Evolutionary conservation across 257 asterid genomes (phyloP), one percentile per base, ranked within the genome.

Genomic region (Vinca minor): DNA sequence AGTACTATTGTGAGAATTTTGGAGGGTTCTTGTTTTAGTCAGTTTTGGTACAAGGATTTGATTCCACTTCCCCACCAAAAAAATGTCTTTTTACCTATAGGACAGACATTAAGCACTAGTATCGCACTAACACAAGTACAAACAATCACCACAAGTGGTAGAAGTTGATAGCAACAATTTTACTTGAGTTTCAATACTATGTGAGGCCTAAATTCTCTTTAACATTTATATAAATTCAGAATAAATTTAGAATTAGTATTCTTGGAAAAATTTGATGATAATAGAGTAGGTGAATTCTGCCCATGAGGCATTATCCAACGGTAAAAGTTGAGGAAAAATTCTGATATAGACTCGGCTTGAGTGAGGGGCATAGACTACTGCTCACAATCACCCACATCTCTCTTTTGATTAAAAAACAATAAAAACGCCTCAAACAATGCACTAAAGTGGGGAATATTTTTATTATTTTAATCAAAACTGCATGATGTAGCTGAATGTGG

Each of bases 1-100:
- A 6, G 55, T 8, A 11, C 18, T 1, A 1, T 4, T 15, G 49
- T 15, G 20, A 2, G 49, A n/a, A 46, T 1, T 46, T 42, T 46
- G 53, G 53, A 46, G 10, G n/a, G 53, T 58, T 18, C 17, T 34
- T 18, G 13, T 9, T 59, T 55, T 41, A 11, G 71, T 42, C 64
- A 55, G 63, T 4, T 28, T 14, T 42, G 28, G 55, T 32, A 28
- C 38, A 29, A 56, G 7, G 23, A 32, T 44, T 44, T 67, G 48
- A 57, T 57, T 41, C 55, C 63, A 63, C 56, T 57, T 41, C 55
- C 63, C 70, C 56, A 66, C 44, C 53, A 26, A 55, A 49, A 20
- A 49, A 25, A 53, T 53, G 59, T 53, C 59, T 13, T 25, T 38
- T 52, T 25, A 8, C 55, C 55, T 8, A 49, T 10, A 21, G 56